Percentiles rank a stretch among this genome's conserved stretches.
Evolutionary conservation across 1,284 basidiomycete genomes (phyloP).

Genomic region (Boletus holoroseus): DNA sequence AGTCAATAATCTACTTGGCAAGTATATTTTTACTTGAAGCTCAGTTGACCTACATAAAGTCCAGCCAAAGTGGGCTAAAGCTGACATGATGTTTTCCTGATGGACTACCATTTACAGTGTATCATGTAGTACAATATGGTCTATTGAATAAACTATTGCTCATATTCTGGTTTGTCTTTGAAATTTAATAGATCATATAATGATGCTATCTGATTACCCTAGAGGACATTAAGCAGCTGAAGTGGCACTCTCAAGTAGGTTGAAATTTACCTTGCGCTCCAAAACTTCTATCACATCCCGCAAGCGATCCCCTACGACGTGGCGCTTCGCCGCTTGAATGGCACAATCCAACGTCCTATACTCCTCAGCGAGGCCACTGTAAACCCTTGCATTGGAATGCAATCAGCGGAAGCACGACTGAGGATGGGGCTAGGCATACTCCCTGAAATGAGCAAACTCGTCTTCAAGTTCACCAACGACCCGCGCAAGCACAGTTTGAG

Average conservation of each 20-base stretch:
- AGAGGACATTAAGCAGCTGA: conserved; percentile 3
- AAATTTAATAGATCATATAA: conserved; percentile 75
- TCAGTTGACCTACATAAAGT: no score
- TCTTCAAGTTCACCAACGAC: conserved; percentile 83
- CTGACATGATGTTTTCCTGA: no score
- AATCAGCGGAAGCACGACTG: conserved; percentile 10
- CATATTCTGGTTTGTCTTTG: conserved; percentile 52
- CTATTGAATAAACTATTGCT: conserved; percentile 10
- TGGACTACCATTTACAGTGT: neutral
- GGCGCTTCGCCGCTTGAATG: conserved; percentile 72
- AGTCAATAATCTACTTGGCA: no score
- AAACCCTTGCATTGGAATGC: conserved; percentile 54
- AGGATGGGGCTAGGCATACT: conserved; percentile 43
- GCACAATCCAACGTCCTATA: conserved; percentile 83
- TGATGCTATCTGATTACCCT: conserved; percentile 87
- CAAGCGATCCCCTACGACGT: conserved; percentile 77
- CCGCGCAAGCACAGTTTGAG: conserved; percentile 75
- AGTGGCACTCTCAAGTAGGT: neutral
- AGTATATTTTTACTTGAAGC: no score
- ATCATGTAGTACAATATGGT: conserved; percentile 2
- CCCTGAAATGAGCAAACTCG: conserved; percentile 86
- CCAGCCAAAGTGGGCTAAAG: no score
- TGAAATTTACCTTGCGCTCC: conserved; percentile 67
- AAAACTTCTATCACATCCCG: conserved; percentile 85
- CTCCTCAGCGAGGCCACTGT: conserved; percentile 81